phyloP scores from a whole-genome alignment of 805 yeast species.

The Yarrowia alimentaria region DNA sequence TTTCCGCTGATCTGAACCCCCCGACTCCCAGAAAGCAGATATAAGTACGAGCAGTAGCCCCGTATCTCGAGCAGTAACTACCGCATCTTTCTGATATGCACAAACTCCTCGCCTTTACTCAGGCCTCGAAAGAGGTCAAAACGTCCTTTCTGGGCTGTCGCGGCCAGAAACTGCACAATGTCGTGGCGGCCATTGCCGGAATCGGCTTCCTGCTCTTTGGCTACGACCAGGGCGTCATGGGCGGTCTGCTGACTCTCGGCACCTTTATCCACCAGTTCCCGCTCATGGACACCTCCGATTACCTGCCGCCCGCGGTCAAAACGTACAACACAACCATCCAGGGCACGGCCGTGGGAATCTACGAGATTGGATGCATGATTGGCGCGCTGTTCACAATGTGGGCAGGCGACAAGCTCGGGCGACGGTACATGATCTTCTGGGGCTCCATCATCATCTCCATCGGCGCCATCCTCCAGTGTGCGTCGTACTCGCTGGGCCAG shows the following conservation, averaged over 20 bases:
- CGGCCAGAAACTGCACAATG: slow-evolving; percentile 30
- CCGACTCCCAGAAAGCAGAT: too few species aligned
- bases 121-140: not conserved
- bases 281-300: slow-evolving; percentile 25
- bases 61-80: too few species aligned
- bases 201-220: slow-evolving; percentile 52
- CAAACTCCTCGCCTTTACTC: not conserved
- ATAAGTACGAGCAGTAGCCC: too few species aligned
- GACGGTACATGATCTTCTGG: slow-evolving; percentile 48
- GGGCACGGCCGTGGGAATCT: slow-evolving; percentile 37
- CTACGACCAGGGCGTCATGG: slow-evolving; percentile 75
- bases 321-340: slow-evolving; percentile 30
- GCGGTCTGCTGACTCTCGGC: slow-evolving; percentile 65
- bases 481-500: slow-evolving; percentile 34
- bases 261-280: slow-evolving; percentile 33
- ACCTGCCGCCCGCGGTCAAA: slow-evolving; percentile 4
- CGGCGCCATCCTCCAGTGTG: slow-evolving; percentile 50
- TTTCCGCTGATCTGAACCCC: too few species aligned
- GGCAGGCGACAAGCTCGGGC: slow-evolving; percentile 50
- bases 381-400: slow-evolving; percentile 51
- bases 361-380: slow-evolving; percentile 50
- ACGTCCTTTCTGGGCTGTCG: slow-evolving; percentile 29
- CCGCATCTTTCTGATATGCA: too few species aligned
- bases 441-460: slow-evolving; percentile 50
- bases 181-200: slow-evolving; percentile 32